Evolutionary conservation across 176 grass and related monocot genomes (phyloP), one percentile per base, ranked within the genome.

Genomic region (Tillandsia leiboldiana): DNA sequence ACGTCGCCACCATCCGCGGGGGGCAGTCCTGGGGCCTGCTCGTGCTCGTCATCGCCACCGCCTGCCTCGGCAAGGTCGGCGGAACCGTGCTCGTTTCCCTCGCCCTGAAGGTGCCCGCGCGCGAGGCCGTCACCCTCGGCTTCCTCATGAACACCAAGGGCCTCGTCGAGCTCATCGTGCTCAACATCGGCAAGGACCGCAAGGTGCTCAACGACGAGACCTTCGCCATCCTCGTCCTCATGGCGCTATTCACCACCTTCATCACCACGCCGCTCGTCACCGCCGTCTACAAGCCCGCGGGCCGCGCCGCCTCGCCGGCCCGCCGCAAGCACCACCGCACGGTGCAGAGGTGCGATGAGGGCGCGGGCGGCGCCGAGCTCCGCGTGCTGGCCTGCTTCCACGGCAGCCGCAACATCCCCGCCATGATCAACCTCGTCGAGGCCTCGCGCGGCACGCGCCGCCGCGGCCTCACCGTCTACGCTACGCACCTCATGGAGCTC

Each of bases 81-180:
- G 77, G 77, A 13, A 79, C 77, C 1, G 67, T 79, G 26, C 53
- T 79, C 64, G 77, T 71, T 28, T 72, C 81, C 7, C 62, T 83
- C 3, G 67, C 70, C 12, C 12, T 72, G 54, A 78, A 77, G 15
- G 62, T 83, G 14, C 81, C 81, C 9, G 11, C 11, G 51, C 49
- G 68, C 1, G 81, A 83, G 29, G 81, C 74, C 14, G 27, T 77
- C 15, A 77, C 81, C 4, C 68, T 78, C 18, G 81, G 69, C 67
- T 72, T 83, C 63, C 76, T 83, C 62, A 78, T 83, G 81, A 83
- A 83, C 69, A 83, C 81, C 14, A 78, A 83, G 61, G 69, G 81
- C 50, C 81, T 83, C 56, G 74, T 83, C 22, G 81, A 83, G 69
- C 69, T 83, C 64, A 73, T 83, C 28, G 74, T 78, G 53, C 81